Evolutionary conservation across 768 basidiomycete species (phyloP).

Genomic region (Paxillus ammoniavirescens): DNA sequence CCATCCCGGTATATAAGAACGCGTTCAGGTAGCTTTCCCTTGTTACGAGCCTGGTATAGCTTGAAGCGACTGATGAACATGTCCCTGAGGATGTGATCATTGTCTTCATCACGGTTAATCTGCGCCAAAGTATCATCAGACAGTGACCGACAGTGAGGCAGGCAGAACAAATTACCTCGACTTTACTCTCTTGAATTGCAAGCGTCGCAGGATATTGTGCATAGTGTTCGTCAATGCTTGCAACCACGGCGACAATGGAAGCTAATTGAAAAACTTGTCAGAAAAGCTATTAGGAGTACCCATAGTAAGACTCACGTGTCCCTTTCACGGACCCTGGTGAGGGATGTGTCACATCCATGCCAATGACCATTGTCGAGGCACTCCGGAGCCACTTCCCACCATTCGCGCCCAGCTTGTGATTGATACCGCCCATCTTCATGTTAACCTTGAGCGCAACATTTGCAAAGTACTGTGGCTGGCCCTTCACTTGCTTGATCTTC

Average conservation of each 20-base stretch:
- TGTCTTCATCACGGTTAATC: constrained; percentile 39
- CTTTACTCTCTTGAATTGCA: constrained; percentile 47
- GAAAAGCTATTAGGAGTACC: background rate
- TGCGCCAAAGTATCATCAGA: constrained; percentile 4
- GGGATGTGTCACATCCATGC: constrained; percentile 68
- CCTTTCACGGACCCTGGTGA: constrained; percentile 57
- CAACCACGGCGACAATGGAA: constrained; percentile 49
- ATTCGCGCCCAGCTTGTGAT: constrained; percentile 37
- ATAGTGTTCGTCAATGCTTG: constrained; percentile 38
- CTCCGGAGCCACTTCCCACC: constrained; percentile 35
- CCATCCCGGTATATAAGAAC: constrained; percentile 59
- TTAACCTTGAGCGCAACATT: constrained; percentile 49
- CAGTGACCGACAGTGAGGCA: background rate
- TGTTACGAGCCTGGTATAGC: constrained; percentile 31
- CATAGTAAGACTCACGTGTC: constrained; percentile 26
- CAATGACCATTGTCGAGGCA: constrained; percentile 46
- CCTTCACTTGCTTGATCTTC: constrained; percentile 64
- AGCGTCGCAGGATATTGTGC: constrained; percentile 45
- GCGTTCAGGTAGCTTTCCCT: constrained; percentile 36
- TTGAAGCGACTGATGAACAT: constrained; percentile 45
- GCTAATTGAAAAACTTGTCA: constrained; percentile 13
- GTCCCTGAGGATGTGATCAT: constrained; percentile 40
- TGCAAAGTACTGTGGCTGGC: constrained; percentile 45
- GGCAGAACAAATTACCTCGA: constrained; percentile 49
- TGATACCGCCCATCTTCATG: constrained; percentile 48